These are phyloP conservation scores for Coemansia sp. DNA, from an alignment of 192 early-diverging fungal genomes.

Conservation along the genomic window DNA sequence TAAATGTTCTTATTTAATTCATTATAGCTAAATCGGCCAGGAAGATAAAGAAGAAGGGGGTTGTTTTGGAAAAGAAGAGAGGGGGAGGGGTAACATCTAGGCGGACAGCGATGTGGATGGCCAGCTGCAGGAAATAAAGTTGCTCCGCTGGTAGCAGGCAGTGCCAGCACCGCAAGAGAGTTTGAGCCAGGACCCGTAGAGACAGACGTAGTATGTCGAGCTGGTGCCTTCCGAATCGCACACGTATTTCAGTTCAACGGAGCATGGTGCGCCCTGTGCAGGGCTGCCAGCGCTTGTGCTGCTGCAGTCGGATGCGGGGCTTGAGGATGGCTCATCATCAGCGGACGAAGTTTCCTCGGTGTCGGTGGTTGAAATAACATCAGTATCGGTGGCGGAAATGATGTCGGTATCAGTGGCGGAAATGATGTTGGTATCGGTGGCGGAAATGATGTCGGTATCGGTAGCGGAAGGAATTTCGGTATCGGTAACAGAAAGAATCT, in stretches of 20 bases:
- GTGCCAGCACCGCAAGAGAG: constrained; percentile 1
- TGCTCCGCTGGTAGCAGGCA: constrained; percentile 2
- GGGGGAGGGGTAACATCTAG: neutral
- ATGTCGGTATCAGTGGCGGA: too few species aligned
- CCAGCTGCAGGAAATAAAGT: constrained; percentile 8
- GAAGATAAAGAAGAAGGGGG: too few species aligned
- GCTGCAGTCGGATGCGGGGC: neutral
- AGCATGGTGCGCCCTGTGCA: neutral
- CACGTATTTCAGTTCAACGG: neutral
- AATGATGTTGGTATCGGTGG: too few species aligned
- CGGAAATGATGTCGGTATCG: too few species aligned
- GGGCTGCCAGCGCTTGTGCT: neutral
- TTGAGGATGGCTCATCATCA: neutral
- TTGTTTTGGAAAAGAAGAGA: neutral
- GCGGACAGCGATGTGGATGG: constrained; percentile 1
- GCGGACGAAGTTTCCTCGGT: neutral
- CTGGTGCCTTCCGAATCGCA: neutral
- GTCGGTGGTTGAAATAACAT: neutral
- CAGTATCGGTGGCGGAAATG: too few species aligned
- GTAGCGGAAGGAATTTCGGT: too few species aligned
- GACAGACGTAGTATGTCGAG: neutral
- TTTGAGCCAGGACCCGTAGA: neutral
- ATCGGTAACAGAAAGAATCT: too few species aligned
- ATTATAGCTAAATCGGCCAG: too few species aligned
- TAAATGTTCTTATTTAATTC: too few species aligned